Evolutionary conservation across 2,329 filamentous ascomycete genomes (phyloP), one percentile per base, ranked within the genome.

Genomic region (Hymenoscyphus linearis): DNA sequence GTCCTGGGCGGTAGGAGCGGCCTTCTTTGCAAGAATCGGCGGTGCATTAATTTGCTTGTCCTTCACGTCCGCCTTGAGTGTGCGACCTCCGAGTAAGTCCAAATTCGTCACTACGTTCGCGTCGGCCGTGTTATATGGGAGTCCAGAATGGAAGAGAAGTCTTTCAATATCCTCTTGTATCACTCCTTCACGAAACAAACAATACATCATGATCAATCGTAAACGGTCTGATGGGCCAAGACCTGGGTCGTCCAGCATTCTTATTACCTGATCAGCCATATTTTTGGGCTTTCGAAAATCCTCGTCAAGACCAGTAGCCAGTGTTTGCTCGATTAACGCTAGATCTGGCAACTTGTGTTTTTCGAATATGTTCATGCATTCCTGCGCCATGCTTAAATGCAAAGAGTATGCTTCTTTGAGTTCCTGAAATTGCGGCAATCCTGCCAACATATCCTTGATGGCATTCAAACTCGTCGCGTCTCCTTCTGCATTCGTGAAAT

Each of bases 401-500:
- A 99, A 79, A 0, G 93, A 95, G 74, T 98, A 99, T 1, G 91
- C 88, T 72, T 96, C 91, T 74, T 98, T 97, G 81, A 95, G 91
- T 75, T 96, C 89, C 71, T 96, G 91, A 71, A 97, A 99, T 71
- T 98, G 91, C 13, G 93, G 92, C 62, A 99, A 78, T 9, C 93
- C 93, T 14, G 91, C 95, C 77, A 99, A 79, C 95, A 99, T 99
- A 75, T 97, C 93, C 71, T 95, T 91, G 75, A 99, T 96, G 27
- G 90, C 89, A 75, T 93, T 96, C 60, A 99, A 79, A 72, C 85
- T 96, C 47, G 87, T 88, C 54, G 85, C 81, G 60, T 89, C 84
- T 65, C 83, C 83, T 64, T 83, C 79, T 71, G 85, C 82, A 65
- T 95, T 87, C 13, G 91, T 90, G 71, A 98, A 98, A 72, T 98